Base-by-base conservation (phyloP, 2,329 filamentous ascomycete species). In the Falciphora oryzae region DNA sequence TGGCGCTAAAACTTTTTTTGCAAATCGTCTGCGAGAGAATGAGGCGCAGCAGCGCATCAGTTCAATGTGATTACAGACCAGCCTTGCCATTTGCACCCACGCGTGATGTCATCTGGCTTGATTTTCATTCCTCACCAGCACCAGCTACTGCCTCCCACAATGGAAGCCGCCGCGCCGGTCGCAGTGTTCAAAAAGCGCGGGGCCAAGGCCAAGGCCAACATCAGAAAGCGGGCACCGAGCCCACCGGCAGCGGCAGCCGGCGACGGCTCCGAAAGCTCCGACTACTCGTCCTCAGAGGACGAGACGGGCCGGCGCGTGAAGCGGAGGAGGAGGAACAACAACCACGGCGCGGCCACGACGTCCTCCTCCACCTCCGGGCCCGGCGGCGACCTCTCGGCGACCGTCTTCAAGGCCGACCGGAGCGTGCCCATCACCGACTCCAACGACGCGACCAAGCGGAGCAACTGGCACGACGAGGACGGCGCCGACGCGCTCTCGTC, bases 391-490 rank as follows among this genome's bases (percentile, higher is more conserved):
- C 74, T 81, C 29, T 77, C 79, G 18, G 77, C 85, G 66, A 83
- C 85, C 60, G 77, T 83, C 68, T 85, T 84, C 76, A 76, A 82
- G 63, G 85, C 88, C 65, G 84, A 92, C 75, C 82, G 88, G 69
- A 83, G 79, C 65, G 76, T 86, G 29, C 81, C 82, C 68, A 86
- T 92, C 70, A 81, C 86, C 70, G 83, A 82, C 68, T 85, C 85
- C 71, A 94, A 94, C 75, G 93, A 97, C 74, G 94, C 95, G 27
- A 98, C 94, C 1, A 97, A 96, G 72, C 85, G 88, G 58, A 89
- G 85, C 65, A 91, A 96, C 74, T 97, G 93, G 93, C 95, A 90
- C 76, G 93, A 96, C 66, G 91, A 94, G 66, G 81, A 83, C n/a
- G 78, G 81, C 29, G 77, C 79, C 59, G 82, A 83, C 61, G 73